These are phyloP conservation scores for Syzygium malaccense DNA, from an alignment of 441 rosid species.

Conservation along the genomic window DNA sequence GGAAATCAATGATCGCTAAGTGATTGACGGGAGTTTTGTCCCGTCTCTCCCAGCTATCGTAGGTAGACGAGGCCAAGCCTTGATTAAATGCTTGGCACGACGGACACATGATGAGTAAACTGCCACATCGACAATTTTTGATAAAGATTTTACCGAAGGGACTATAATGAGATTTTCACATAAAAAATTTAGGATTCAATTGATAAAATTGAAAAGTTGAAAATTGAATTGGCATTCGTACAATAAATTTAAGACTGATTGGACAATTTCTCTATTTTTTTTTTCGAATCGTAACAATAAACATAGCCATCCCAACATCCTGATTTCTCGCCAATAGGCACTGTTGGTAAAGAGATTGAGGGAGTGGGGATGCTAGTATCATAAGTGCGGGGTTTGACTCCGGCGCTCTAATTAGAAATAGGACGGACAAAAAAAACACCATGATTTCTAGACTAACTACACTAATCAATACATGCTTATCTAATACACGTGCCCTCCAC, in stretches of 20 bases:
- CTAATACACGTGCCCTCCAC: accelerated
- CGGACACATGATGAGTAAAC: accelerated
- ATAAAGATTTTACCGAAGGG: accelerated
- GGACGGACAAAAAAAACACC: too few relatives aligned
- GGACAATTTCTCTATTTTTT: accelerated
- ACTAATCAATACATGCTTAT: accelerated
- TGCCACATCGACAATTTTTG: accelerated
- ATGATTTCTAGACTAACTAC: accelerated
- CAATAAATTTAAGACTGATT: accelerated
- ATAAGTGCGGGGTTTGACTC: too few relatives aligned
- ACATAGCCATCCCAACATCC: not conserved
- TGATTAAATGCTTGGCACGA: too few relatives aligned
- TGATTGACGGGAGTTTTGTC: not conserved
- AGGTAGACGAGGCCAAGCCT: not conserved
- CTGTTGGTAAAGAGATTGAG: too few relatives aligned
- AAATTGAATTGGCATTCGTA: accelerated
- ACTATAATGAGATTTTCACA: accelerated
- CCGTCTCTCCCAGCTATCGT: not conserved
- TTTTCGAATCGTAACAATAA: accelerated
- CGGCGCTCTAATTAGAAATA: too few relatives aligned
- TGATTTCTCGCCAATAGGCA: not conserved
- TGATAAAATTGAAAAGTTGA: accelerated
- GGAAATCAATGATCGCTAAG: not conserved
- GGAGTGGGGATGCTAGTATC: too few relatives aligned
- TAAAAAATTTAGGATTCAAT: accelerated